A percentile compares a stretch with the other conserved stretches of the same genome.
phyloP scores from a whole-genome alignment of 768 basidiomycete species.

The Grammothele lineata region DNA sequence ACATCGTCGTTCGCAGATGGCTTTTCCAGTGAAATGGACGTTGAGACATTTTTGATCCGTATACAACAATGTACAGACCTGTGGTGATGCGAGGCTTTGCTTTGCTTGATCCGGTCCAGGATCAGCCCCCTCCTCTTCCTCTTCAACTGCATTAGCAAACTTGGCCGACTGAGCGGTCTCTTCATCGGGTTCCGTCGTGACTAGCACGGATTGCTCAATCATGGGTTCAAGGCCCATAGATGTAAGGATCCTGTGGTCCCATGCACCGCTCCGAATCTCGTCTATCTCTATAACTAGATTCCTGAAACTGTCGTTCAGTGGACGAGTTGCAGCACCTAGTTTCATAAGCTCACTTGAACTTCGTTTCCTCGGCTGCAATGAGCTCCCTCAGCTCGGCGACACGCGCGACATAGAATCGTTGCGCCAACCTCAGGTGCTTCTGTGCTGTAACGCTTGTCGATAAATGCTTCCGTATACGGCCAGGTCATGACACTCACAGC shows the following conservation, averaged over 20 bases:
- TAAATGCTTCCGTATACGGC: too few species aligned
- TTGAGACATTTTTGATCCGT: too few species aligned
- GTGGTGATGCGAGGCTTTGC: too few species aligned
- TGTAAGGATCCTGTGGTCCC: slow-evolving; percentile 50
- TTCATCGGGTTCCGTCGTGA: too few species aligned
- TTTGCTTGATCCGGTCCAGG: background rate
- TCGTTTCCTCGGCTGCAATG: slow-evolving; percentile 68
- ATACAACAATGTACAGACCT: too few species aligned
- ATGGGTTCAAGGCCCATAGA: background rate
- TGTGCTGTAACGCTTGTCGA: too few species aligned
- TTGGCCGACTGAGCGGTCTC: too few species aligned
- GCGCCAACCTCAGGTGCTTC: slow-evolving; percentile 64
- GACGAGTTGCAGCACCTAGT: too few species aligned
- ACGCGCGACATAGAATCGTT: slow-evolving; percentile 67
- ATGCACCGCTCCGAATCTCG: slow-evolving; percentile 62
- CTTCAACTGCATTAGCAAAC: background rate
- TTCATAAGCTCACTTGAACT: slow-evolving; percentile 82
- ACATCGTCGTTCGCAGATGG: too few species aligned
- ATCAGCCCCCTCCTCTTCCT: background rate
- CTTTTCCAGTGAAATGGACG: too few species aligned
- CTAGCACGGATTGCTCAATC: too few species aligned
- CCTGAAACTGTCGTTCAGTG: too few species aligned
- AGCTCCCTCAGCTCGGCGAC: slow-evolving; percentile 67
- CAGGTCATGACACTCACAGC: slow-evolving; percentile 43
- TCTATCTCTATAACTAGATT: slow-evolving; percentile 69